phyloP scores from a whole-genome alignment of 2,329 filamentous ascomycete species.

The Ascosphaera apis region DNA sequence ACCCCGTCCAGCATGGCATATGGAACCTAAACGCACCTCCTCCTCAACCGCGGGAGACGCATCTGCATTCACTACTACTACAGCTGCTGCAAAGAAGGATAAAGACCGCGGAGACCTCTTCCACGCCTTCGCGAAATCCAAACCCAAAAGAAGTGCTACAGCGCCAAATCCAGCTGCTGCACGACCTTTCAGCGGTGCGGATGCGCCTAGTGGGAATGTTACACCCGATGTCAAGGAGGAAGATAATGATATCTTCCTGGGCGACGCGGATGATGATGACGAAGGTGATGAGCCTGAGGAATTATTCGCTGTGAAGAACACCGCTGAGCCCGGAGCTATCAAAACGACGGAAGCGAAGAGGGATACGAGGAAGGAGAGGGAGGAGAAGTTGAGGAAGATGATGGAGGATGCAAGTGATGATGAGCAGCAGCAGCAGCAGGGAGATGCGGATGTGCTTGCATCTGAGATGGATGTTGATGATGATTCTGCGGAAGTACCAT shows the following conservation, averaged over 20 bases:
- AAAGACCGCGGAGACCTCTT: constrained; percentile 39
- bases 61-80: constrained; percentile 20
- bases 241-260: neutral
- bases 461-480: constrained; percentile 24
- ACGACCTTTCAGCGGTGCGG: neutral
- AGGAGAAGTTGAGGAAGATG: constrained; percentile 46
- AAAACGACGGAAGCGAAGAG: constrained; percentile 6
- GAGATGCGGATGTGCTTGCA: constrained; percentile 7
- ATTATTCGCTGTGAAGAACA: neutral
- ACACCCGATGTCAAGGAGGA: neutral
- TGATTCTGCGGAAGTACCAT: constrained; percentile 24
- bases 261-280: neutral
- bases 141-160: constrained; percentile 24
- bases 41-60: constrained; percentile 33
- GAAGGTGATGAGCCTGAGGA: neutral
- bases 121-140: constrained; percentile 54
- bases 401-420: constrained; percentile 34
- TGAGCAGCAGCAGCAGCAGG: constrained; percentile 4
- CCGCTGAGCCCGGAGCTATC: neutral
- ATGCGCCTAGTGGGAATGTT: neutral
- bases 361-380: constrained; percentile 35
- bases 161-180: neutral
- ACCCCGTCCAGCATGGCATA: constrained; percentile 8
- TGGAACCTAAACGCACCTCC: constrained; percentile 16
- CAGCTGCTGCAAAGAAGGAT: neutral